Base-by-base conservation (phyloP, 2,329 filamentous ascomycete genomes). In the Pseudocercospora crystallina region DNA sequence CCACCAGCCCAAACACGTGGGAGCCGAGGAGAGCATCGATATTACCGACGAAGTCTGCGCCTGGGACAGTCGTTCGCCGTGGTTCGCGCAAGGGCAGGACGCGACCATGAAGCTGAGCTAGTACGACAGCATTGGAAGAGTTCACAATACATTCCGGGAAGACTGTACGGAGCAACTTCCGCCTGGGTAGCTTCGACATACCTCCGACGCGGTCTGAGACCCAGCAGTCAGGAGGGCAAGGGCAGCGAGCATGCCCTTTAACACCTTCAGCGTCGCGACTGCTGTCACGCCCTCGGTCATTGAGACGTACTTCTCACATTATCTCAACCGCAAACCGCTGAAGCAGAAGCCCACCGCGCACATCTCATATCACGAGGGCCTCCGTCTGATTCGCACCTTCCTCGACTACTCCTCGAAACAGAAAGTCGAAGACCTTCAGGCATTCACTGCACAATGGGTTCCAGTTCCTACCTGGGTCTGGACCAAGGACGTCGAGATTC, bases 341-440 rank as follows among this genome's bases (percentile, higher is more conserved):
- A 83, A 80, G 55, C 78, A 91, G 58, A 91, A 91, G 57, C 92
- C 92, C 0, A 95, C 89, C 1, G 87, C 88, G 1, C 89, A 95
- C 69, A 84, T 99, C 49, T 91, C 90, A 46, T 99, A 99, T 73
- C 89, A 97, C 67, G 89, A 96, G 73, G 92, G 91, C 33, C 80
- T 99, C 11, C 83, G 89, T 58, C 79, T 99, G 43, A 86, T 97
- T 62, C 88, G 90, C 43, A 82, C 86, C 32, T 97, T 99, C 70
- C 80, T 99, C 32, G 72, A 81, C 36, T 94, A 90, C 70, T 86
- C 90, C 3, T 90, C 92, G 1, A 85, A 89, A 56, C 89, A 96
- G 69, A 90, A 89, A 0, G 86, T 99, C 62, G 94, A 99, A 71
- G 90, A 97, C 57, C 73, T 97, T 29, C 94, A 99, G 66, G 83